phyloP scores from a whole-genome alignment of 805 yeast species.

The Kurtzmaniella cleridarum region DNA sequence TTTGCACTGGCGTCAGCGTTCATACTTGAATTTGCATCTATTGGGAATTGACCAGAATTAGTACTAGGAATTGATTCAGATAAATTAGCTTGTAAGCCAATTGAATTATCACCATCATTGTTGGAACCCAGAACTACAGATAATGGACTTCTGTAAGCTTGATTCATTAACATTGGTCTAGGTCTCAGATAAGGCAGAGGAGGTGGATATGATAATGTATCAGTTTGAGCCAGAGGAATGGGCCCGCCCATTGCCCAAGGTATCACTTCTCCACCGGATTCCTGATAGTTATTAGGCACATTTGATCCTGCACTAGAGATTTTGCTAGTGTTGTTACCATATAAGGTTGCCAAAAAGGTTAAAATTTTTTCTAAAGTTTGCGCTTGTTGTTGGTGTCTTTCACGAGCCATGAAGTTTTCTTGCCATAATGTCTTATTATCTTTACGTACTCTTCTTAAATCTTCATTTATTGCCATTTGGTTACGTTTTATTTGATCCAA shows the following conservation, averaged over 20 bases:
- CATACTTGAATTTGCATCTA: too few relatives aligned
- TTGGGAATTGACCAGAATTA: not conserved
- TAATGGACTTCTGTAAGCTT: slow-evolving; percentile 19
- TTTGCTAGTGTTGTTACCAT: slow-evolving; percentile 41
- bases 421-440: slow-evolving; percentile 92
- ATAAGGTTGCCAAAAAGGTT: slow-evolving; percentile 79
- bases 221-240: slow-evolving; percentile 1
- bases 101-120: not conserved
- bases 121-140: slow-evolving; percentile 1
- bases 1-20: not conserved
- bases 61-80: not conserved
- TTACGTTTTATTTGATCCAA: slow-evolving; percentile 70
- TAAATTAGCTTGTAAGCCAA: not conserved
- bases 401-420: slow-evolving; percentile 78
- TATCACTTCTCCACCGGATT: not conserved
- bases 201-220: slow-evolving; percentile 7
- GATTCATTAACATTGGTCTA: slow-evolving; percentile 36
- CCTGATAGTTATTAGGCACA: slow-evolving; percentile 2
- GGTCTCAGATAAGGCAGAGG: slow-evolving; percentile 24
- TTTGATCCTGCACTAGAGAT: slow-evolving; percentile 5
- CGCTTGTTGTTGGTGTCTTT: slow-evolving; percentile 78
- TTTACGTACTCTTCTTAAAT: slow-evolving; percentile 71
- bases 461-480: slow-evolving; percentile 79
- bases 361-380: slow-evolving; percentile 84
- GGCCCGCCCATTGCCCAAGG: not conserved